Base-by-base conservation (phyloP, 805 yeast species). In the Zygosaccharomyces bailii region DNA sequence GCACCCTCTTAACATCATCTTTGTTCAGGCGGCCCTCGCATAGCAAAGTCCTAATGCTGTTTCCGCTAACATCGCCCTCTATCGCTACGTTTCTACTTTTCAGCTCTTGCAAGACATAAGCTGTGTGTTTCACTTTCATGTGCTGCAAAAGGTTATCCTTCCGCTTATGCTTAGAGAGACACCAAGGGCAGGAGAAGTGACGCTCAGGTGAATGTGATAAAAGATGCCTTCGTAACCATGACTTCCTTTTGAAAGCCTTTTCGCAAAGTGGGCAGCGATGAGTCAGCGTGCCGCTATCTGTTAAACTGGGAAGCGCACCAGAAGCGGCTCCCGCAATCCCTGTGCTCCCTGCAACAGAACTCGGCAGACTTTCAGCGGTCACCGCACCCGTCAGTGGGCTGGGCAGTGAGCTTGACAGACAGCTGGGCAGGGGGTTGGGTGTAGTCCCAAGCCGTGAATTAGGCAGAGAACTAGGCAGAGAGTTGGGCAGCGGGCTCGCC, bases 101-200 rank as follows among this genome's bases (percentile, higher is more conserved):
- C 21, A 57, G 41, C 34, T 54, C 63, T 25, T 57, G 52, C 34
- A 62, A 39, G 10, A 62, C 52, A 34, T 52, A 48, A 18, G 50
- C 52, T 2, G 59, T 51, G 45, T 63, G 67, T 35, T 63, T 63
- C 19, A 59, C 37, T 40, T 58, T 60, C 56, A 63, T 55, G 39
- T 63, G 67, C 40, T 63, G 63, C 20, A 61, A 44, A 4, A 63
- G 44, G 41, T 63, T 63, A 43, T 63, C 67, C 47, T 59, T 59
- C 36, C 67, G 50, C 49, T 63, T 63, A 44, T 63, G 67, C 36
- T 54, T 59, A 34, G 61, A 55, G 24, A 51, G 43, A 38, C 67
- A 63, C 61, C 61, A 58, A 2, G 61, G 60, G 48, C 67, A 63
- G 14, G 46, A 39, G 34, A 52, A 60, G 16, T 55, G 58, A 34